phyloP scores from a whole-genome alignment of 495 filamentous ascomycete species.

The Hypoxylon lenormandii region DNA sequence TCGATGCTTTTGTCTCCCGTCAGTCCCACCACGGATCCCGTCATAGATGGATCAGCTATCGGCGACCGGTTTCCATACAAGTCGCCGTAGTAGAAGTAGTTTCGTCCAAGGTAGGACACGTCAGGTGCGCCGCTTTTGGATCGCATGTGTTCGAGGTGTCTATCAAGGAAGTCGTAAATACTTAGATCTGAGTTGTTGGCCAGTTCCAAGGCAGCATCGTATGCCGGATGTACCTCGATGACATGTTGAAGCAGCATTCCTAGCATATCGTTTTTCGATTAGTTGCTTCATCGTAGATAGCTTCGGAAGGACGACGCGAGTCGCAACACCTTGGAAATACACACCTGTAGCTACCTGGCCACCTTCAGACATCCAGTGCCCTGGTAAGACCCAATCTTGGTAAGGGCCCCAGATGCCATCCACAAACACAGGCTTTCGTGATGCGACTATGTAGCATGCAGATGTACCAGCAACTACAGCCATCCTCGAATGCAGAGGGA shows the following conservation, averaged over 20 bases:
- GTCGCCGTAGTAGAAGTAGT: constrained; percentile 88
- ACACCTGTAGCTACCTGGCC: constrained; percentile 85
- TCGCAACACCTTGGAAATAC: not conserved
- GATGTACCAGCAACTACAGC: constrained; percentile 85
- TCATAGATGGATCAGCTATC: constrained; percentile 81
- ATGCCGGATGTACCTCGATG: constrained; percentile 81
- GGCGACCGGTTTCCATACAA: constrained; percentile 84
- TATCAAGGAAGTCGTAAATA: constrained; percentile 84
- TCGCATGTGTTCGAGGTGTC: constrained; percentile 76
- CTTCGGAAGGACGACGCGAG: not conserved
- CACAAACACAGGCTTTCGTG: constrained; percentile 78
- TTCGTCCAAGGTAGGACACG: constrained; percentile 76
- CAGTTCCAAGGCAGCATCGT: constrained; percentile 72
- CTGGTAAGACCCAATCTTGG: constrained; percentile 78
- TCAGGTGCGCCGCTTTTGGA: constrained; percentile 70
- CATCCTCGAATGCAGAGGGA: constrained; percentile 67
- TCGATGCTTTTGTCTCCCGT: constrained; percentile 77
- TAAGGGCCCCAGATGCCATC: constrained; percentile 86
- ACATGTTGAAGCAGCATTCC: constrained; percentile 75
- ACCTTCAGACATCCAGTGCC: constrained; percentile 84
- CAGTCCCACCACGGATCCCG: constrained; percentile 76
- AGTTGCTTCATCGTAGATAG: not conserved
- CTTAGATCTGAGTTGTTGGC: constrained; percentile 75
- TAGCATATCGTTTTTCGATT: not conserved
- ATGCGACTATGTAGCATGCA: constrained; percentile 86